A percentile compares a stretch with the other conserved stretches of the same genome.
Evolutionary conservation across 192 early-diverging fungal genomes (phyloP).

Genomic region (Neocallimastix lanati): DNA sequence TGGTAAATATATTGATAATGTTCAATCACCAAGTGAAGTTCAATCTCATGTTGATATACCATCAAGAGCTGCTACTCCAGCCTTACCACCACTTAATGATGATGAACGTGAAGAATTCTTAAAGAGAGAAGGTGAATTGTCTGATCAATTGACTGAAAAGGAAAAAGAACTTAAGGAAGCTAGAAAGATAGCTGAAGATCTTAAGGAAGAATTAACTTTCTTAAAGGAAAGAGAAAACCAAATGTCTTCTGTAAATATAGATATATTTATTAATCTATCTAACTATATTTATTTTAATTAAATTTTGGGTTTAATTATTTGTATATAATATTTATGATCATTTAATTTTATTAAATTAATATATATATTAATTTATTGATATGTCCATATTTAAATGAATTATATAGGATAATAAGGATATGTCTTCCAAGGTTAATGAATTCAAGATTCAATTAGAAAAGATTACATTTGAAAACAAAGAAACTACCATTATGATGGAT

Average conservation of each 20-base stretch:
- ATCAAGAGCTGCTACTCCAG: constrained; percentile 51
- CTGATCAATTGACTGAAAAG: constrained; percentile 80
- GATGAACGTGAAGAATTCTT: constrained; percentile 93
- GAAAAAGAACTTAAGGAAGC: constrained; percentile 57
- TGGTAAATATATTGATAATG: constrained; percentile 4
- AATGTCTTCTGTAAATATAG: constrained; percentile 3
- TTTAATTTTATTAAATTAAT: too few relatives aligned
- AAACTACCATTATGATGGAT: constrained; percentile 74
- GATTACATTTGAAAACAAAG: constrained; percentile 70
- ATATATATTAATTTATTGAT: not conserved
- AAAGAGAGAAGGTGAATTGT: constrained; percentile 86
- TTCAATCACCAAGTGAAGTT: constrained; percentile 20
- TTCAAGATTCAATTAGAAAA: constrained; percentile 75
- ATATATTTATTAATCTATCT: too few relatives aligned
- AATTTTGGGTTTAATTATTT: too few relatives aligned
- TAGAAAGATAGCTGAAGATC: constrained; percentile 30
- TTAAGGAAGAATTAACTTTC: constrained; percentile 55
- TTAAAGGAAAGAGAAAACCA: constrained; percentile 43
- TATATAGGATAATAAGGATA: constrained; percentile 50
- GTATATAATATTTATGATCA: too few relatives aligned
- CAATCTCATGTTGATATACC: constrained; percentile 24
- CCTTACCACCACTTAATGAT: constrained; percentile 41
- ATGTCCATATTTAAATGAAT: too few relatives aligned
- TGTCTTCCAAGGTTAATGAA: constrained; percentile 50
- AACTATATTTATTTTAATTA: too few relatives aligned